Evolutionary conservation across 495 filamentous ascomycete species (phyloP), one percentile per base, ranked within the genome.

Genomic region (Penicillium riverlandense): DNA sequence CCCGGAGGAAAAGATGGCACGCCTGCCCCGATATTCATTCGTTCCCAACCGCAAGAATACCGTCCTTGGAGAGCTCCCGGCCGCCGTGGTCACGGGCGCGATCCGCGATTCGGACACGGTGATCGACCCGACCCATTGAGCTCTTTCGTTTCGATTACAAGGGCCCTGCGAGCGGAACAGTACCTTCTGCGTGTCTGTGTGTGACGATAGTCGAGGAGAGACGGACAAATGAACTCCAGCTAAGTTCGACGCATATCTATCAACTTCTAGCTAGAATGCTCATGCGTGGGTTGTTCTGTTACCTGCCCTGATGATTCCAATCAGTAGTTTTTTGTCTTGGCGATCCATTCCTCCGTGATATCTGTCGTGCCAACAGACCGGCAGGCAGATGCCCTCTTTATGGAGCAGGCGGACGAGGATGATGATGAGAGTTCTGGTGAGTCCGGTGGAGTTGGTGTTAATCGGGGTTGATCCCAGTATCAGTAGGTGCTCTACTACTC

Each of bases 1-100:
- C 52, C 88, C 88, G 16, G 88, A 95, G 67, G 88, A 95, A 71
- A 88, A 80, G 66, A 89, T 91, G 86, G 82, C 86, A 27, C 60
- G 66, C 50, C 66, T 94, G 66, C 73, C 85, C 39, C 81, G 79
- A 68, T 95, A 91, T 70, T 80, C 81, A 55, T 86, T 83, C 60
- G 67, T 68, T 66, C 77, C 79, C 61, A 74, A 71, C 52, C 57
- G 47, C 15, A 61, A 41, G 31, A 57, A 65, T 40, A 68, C 60
- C 33, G 58, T 45, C 29, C 61, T 70, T 35, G 59, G 56, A 51
- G 66, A 68, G 49, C 49, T 63, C 54, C 63, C 62, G 53, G 55
- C 55, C 45, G 53, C 68, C 47, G 48, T 49, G 47, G 57, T 71
- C 8, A 55, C 57, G 48, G 63, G 69, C 29, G 44, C 54, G 13